These are phyloP conservation scores for Macrophomina phaseolina DNA, from an alignment of 2,329 filamentous ascomycete genomes.

Conservation along the genomic window DNA sequence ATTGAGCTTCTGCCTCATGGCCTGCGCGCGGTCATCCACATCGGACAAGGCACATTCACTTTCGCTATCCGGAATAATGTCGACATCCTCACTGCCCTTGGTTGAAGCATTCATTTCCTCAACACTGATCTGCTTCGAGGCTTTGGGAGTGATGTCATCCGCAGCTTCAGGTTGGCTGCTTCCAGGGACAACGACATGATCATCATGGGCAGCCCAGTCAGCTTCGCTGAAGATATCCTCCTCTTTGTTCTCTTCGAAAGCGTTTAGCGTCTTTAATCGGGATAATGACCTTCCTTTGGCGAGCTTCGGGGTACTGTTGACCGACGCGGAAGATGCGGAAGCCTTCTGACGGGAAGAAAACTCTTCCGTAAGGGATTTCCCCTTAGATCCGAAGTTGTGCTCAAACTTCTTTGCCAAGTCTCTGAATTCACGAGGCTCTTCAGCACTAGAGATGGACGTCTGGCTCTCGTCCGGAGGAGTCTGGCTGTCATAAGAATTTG, in stretches of 20 bases:
- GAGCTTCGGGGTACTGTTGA: background rate
- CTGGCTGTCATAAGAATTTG: background rate
- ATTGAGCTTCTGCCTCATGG: slow-evolving; percentile 2
- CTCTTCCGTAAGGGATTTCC: background rate
- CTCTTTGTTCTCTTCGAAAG: background rate
- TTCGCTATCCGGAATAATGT: slow-evolving; percentile 52
- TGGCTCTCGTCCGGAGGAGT: background rate
- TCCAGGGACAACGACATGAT: slow-evolving; percentile 41
- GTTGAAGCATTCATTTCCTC: background rate
- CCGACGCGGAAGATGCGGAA: background rate
- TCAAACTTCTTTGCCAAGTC: slow-evolving; percentile 17
- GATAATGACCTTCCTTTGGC: background rate
- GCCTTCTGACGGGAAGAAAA: slow-evolving; percentile 11
- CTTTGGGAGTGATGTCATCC: background rate
- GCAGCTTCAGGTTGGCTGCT: background rate
- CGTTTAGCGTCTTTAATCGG: background rate
- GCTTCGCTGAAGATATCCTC: slow-evolving; percentile 31
- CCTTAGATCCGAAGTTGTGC: background rate
- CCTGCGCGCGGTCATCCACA: background rate
- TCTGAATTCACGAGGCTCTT: background rate
- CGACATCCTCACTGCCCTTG: slow-evolving; percentile 54
- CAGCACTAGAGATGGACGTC: background rate
- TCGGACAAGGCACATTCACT: slow-evolving; percentile 32
- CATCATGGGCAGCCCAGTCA: slow-evolving; percentile 38
- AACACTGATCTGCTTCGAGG: background rate